A percentile compares a stretch with the other conserved stretches of the same genome.
These are phyloP conservation scores for Xylaria nigripes DNA, from an alignment of 495 filamentous ascomycete genomes.

Conservation along the genomic window DNA sequence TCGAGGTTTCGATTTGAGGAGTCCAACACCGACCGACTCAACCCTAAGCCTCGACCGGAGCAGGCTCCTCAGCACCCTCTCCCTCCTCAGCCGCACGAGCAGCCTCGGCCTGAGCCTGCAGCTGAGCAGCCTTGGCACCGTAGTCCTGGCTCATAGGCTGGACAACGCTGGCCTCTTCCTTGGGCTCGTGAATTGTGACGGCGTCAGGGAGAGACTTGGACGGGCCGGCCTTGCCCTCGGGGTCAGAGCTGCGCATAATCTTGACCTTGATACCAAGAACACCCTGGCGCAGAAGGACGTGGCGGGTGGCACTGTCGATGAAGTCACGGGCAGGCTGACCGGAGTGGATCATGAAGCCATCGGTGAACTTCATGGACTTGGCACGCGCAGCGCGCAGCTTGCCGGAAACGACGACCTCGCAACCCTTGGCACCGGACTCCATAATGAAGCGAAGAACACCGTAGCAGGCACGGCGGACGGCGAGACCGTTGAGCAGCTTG, in stretches of 20 bases:
- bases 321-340: conserved; percentile 99
- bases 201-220: conserved; percentile 95
- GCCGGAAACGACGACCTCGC: conserved; percentile 97
- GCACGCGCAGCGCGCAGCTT: conserved; percentile 97
- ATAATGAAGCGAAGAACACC: conserved; percentile 99
- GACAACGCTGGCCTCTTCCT: conserved; percentile 91
- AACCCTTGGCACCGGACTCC: conserved; percentile 98
- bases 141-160: conserved; percentile 96
- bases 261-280: conserved; percentile 99
- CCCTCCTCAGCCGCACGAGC: conserved; percentile 59
- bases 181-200: conserved; percentile 99
- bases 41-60: conserved; percentile 45
- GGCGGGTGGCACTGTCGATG: conserved; percentile 94
- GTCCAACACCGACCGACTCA: conserved; percentile 29
- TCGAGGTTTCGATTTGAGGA: conserved; percentile 18
- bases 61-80: conserved; percentile 44
- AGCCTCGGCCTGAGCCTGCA: conserved; percentile 57
- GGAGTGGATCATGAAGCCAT: conserved; percentile 99
- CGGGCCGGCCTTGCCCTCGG: conserved; percentile 96
- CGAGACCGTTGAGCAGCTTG: conserved; percentile 98
- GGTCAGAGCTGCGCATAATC: conserved; percentile 99
- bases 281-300: conserved; percentile 99
- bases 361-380: conserved; percentile 99
- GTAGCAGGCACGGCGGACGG: conserved; percentile 95
- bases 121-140: conserved; percentile 88